phyloP scores from a whole-genome alignment of 2,329 filamentous ascomycete species.

The Nemania abortiva region DNA sequence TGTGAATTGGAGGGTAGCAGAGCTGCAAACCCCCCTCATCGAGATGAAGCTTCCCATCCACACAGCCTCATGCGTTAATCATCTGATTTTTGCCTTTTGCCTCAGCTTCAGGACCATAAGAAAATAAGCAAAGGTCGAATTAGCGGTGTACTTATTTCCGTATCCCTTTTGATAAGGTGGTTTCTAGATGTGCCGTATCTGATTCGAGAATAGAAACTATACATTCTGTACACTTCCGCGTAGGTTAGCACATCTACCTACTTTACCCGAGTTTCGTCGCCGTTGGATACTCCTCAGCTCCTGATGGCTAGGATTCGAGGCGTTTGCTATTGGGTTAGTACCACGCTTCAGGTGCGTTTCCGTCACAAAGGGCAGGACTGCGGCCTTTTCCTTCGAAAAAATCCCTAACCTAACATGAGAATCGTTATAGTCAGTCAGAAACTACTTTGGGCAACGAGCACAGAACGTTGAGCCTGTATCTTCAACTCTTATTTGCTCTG shows the following conservation, averaged over 20 bases:
- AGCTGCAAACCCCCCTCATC: constrained; percentile 13
- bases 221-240: not conserved
- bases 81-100: constrained; percentile 6
- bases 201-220: too few species aligned
- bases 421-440: constrained; percentile 1
- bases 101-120: not conserved
- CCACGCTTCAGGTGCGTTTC: constrained; percentile 2
- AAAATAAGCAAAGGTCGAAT: too few species aligned
- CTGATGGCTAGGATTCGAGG: constrained; percentile 2
- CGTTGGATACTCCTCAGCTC: not conserved
- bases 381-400: not conserved
- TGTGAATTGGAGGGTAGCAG: not conserved
- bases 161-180: not conserved
- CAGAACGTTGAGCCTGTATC: not conserved
- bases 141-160: not conserved
- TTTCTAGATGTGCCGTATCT: too few species aligned
- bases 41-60: not conserved
- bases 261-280: not conserved
- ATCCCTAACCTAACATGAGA: not conserved
- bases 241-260: constrained; percentile 12
- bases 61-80: constrained; percentile 1
- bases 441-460: not conserved
- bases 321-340: constrained; percentile 11
- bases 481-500: not conserved
- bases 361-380: not conserved